These are phyloP conservation scores for Alternaria triticimaculans DNA, from an alignment of 2,329 filamentous ascomycete species.

Conservation along the genomic window DNA sequence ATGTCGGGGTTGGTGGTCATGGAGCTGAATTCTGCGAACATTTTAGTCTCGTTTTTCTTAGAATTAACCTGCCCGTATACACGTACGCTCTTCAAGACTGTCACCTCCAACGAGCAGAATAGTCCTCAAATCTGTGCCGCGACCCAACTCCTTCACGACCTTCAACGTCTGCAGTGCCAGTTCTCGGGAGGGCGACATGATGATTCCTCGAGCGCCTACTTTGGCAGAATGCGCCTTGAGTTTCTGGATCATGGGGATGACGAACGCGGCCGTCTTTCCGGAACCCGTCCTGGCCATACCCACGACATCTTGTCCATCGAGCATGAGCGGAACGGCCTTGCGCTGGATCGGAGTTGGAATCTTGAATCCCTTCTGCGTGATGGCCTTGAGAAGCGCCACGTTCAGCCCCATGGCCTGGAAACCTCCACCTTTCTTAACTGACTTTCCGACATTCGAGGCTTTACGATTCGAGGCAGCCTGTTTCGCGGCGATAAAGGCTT, in stretches of 20 bases:
- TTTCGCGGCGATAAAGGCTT: slow-evolving; percentile 86
- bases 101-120: slow-evolving; percentile 93
- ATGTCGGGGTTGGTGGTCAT: slow-evolving; percentile 97
- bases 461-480: slow-evolving; percentile 91
- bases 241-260: slow-evolving; percentile 97
- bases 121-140: slow-evolving; percentile 89
- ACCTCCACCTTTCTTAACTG: slow-evolving; percentile 92
- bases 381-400: slow-evolving; percentile 83
- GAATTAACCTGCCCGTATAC: not conserved
- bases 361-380: slow-evolving; percentile 90
- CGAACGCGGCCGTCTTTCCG: slow-evolving; percentile 97
- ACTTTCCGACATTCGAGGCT: slow-evolving; percentile 76
- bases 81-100: slow-evolving; percentile 79
- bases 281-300: slow-evolving; percentile 99
- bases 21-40: slow-evolving; percentile 71
- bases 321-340: slow-evolving; percentile 90
- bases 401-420: slow-evolving; percentile 96
- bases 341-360: slow-evolving; percentile 97
- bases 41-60: slow-evolving; percentile 2
- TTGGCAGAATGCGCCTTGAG: slow-evolving; percentile 86
- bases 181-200: slow-evolving; percentile 92
- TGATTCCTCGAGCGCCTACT: slow-evolving; percentile 83
- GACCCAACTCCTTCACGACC: slow-evolving; percentile 92
- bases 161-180: slow-evolving; percentile 93
- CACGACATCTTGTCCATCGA: slow-evolving; percentile 93